Evolutionary conservation across 2,329 filamentous ascomycete genomes (phyloP).

Genomic region (Lecanosticta acicola): DNA sequence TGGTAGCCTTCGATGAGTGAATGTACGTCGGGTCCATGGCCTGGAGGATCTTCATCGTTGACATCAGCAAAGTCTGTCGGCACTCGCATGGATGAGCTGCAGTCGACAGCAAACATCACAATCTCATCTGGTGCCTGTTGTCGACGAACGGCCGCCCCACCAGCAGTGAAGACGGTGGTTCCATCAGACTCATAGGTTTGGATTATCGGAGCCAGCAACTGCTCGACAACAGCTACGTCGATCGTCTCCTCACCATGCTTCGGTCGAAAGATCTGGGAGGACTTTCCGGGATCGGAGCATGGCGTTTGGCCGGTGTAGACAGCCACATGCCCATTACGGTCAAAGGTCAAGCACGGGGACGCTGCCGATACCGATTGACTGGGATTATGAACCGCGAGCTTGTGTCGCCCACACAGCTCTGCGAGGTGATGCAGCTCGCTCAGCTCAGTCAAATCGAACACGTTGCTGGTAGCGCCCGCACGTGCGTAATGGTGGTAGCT

Average conservation of each 20-base stretch:
- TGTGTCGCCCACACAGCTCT: conserved; percentile 29
- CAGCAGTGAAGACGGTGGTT: conserved; percentile 33
- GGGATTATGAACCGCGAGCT: conserved; percentile 29
- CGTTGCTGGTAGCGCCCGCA: conserved; percentile 13
- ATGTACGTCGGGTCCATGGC: conserved; percentile 8
- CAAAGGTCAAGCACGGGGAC: conserved; percentile 33
- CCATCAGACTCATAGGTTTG: conserved; percentile 29
- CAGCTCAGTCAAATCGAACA: conserved; percentile 21
- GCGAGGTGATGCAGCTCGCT: conserved; percentile 28
- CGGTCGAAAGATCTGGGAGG: conserved; percentile 34
- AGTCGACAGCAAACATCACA: conserved; percentile 34
- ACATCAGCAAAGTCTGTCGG: conserved; percentile 31
- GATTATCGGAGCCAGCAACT: conserved; percentile 33
- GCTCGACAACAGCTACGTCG: conserved; percentile 34
- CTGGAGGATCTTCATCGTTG: conserved; percentile 15
- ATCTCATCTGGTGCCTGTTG: conserved; percentile 33
- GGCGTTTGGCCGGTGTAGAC: conserved; percentile 34
- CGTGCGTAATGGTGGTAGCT: conserved; percentile 19
- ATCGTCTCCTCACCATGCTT: conserved; percentile 29
- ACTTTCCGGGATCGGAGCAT: conserved; percentile 31
- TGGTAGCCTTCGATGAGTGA: conserved; percentile 9
- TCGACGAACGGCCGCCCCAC: conserved; percentile 24
- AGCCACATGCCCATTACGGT: conserved; percentile 31
- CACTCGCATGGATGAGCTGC: conserved; percentile 30
- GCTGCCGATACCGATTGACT: conserved; percentile 27